A percentile compares a stretch with the other conserved stretches of the same genome.
Evolutionary conservation across 345 rosid species (phyloP).

Genomic region (Aquilaria sinensis): DNA sequence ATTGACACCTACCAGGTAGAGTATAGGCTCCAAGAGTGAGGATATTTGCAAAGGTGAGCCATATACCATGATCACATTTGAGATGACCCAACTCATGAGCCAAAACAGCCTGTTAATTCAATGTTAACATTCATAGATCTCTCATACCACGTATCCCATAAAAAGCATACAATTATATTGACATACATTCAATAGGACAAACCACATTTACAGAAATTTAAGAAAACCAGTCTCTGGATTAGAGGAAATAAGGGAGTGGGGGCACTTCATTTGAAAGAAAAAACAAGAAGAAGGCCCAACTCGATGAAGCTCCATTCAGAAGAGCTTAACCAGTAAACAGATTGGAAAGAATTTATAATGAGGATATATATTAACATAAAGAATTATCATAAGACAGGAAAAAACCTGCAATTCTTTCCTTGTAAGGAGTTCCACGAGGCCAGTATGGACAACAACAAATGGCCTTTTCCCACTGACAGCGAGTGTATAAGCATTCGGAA

Average conservation of each 20-base stretch:
- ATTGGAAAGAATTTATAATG: background rate
- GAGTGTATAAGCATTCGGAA: slow-evolving; percentile 88
- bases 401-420: slow-evolving; percentile 84
- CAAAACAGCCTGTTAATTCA: slow-evolving; percentile 65
- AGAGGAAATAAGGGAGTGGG: no score
- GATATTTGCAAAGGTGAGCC: slow-evolving; percentile 95
- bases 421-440: slow-evolving; percentile 89
- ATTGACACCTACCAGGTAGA: slow-evolving; percentile 67
- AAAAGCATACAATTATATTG: background rate
- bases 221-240: background rate
- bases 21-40: slow-evolving; percentile 91
- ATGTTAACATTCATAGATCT: slow-evolving; percentile 15
- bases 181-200: background rate
- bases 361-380: background rate
- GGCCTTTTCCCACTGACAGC: slow-evolving; percentile 90
- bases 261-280: no score
- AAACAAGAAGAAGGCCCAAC: background rate
- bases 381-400: background rate
- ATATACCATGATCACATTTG: slow-evolving; percentile 93
- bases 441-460: slow-evolving; percentile 84
- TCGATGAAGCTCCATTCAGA: background rate
- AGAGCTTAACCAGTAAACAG: background rate
- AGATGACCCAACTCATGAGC: slow-evolving; percentile 97
- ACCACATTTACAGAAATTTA: background rate
- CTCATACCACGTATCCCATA: slow-evolving; percentile 6